Evolutionary conservation across 2,329 filamentous ascomycete species (phyloP).

Genomic region (Chrysoporthe austroafricana): DNA sequence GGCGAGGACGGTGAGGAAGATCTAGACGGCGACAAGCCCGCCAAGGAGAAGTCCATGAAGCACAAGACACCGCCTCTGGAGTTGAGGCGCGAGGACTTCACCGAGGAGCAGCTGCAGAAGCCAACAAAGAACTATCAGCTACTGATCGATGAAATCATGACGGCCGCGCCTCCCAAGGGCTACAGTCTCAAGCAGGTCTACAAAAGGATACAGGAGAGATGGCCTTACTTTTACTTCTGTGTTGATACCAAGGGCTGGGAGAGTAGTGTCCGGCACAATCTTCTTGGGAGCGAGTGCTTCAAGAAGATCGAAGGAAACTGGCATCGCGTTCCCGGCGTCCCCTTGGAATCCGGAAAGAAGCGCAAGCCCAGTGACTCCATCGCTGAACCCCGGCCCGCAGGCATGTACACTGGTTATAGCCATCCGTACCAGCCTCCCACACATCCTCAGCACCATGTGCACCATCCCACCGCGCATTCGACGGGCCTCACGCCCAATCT

Average conservation of each 20-base stretch:
- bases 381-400: slow-evolving; percentile 34
- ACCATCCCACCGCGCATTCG: slow-evolving; percentile 28
- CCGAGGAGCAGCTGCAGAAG: slow-evolving; percentile 61
- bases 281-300: slow-evolving; percentile 66
- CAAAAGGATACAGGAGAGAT: slow-evolving; percentile 61
- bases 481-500: slow-evolving; percentile 19
- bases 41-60: slow-evolving; percentile 64
- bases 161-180: slow-evolving; percentile 56
- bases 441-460: slow-evolving; percentile 32
- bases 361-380: slow-evolving; percentile 54
- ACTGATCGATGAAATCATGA: slow-evolving; percentile 63
- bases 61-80: slow-evolving; percentile 65
- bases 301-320: slow-evolving; percentile 62
- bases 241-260: slow-evolving; percentile 69
- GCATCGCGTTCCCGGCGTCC: slow-evolving; percentile 61
- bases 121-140: slow-evolving; percentile 66
- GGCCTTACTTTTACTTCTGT: slow-evolving; percentile 63
- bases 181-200: slow-evolving; percentile 66
- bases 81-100: slow-evolving; percentile 59
- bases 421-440: slow-evolving; percentile 28
- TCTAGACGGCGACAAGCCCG: slow-evolving; percentile 57
- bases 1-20: slow-evolving; percentile 56
- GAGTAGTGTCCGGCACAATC: slow-evolving; percentile 66
- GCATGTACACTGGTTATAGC: slow-evolving; percentile 34
- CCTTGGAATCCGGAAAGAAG: slow-evolving; percentile 65